Evolutionary conservation across 345 rosid species (phyloP), one percentile per base, ranked within the genome.

Genomic region (Erucastrum elatum): DNA sequence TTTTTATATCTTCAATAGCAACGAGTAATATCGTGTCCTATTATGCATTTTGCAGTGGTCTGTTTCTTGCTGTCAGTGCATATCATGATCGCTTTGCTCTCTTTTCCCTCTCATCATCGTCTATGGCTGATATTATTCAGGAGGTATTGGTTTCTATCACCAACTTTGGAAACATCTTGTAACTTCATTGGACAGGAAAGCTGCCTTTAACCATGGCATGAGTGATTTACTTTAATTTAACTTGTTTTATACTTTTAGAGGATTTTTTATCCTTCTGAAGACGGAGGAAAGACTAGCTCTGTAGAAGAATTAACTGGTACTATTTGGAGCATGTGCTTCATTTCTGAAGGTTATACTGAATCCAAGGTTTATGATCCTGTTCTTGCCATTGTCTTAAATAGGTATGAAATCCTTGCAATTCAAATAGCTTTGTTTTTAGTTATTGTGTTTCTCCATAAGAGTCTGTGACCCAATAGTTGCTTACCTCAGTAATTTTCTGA

Each of bases 251-350:
- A 25, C 11, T 4, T 27, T 11, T 11, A 93, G 99, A 87, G 81
- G 85, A 85, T 91, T 79, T 82, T 64, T 71, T 93, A 88, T 88
- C 93, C 99, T 78, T 84, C 93, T 75, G 96, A 90, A 77, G 84
- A 77, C 68, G 89, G 88, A 71, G 87, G 74, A 62, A 84, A 67
- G 68, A 72, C 29, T 37, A 81, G 77, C 70, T 77, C 78, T 30
- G 56, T 53, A 83, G 84, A 86, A 84, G 77, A 80, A 33, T 79
- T 88, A 78, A 76, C 84, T 80, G 98, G 99, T 77, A 89, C 98
- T 78, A 91, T 95, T 80, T 95, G 99, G 99, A 90, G 98, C 90
- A 90, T 95, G 92, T 91, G 98, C 86, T 95, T 95, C 85, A 86
- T 95, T 80, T 89, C 98, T 71, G 84, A 77, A 65, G 79, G 80